Base-by-base conservation (phyloP, 2,329 filamentous ascomycete species). In the Harringtonia lauricola region DNA sequence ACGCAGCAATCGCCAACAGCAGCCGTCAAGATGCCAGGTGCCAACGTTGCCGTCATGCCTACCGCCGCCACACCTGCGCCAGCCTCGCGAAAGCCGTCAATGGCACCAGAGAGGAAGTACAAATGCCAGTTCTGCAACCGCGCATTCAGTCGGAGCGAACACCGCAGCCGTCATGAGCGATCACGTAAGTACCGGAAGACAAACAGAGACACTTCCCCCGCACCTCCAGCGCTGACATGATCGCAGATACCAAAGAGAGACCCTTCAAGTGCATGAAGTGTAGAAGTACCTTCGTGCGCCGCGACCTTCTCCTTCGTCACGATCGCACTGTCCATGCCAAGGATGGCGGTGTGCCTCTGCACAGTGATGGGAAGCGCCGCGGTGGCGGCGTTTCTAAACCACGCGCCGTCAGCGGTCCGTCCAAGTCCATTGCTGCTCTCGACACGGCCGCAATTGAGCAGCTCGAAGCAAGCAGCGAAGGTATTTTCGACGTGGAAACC, bases 201-300 rank as follows among this genome's bases (percentile, higher is more conserved):
- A 98, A 98, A 68, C 92, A 96, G 67, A 83, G 92, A 51, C 92
- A 92, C 31, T 98, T 98, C 76, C n/a, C n/a, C n/a, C n/a, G n/a
- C n/a, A n/a, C n/a, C n/a, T n/a, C n/a, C n/a, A n/a, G n/a, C n/a
- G n/a, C n/a, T n/a, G n/a, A n/a, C n/a, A n/a, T n/a, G n/a, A n/a
- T 2, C 4, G 22, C 64, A 96, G 90, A 96, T 65, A 98, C 92
- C 52, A 98, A 98, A 68, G 92, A 96, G 67, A 83, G 92, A 51
- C 92, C 92, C 31, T 98, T 98, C 76, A 96, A 96, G 65, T 98
- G 92, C 67, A 76, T 87, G 71, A 98, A 98, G 70, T 98, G 92
- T 66, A 79, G 89, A 59, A 95, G 89, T 72, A 98, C 92, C 49
- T 98, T 98, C 62, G 92, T 98, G 57, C 86, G 92, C 63, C 86